Evolutionary conservation across 2,329 filamentous ascomycete genomes (phyloP), one percentile per base, ranked within the genome.

Genomic region (Nothopassalora personata): DNA sequence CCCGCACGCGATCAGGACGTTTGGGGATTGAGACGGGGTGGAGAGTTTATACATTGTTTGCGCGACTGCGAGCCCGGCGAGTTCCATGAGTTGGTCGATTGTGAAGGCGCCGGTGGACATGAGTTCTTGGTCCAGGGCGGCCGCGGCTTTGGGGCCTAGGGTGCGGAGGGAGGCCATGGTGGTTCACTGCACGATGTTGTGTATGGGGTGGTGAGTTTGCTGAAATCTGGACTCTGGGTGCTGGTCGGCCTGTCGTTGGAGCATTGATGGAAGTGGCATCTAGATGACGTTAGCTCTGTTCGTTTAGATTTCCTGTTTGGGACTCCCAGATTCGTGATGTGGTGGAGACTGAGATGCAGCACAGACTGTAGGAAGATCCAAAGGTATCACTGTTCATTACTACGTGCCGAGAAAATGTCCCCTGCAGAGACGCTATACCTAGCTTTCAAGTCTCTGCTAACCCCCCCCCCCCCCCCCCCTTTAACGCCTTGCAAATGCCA

Each of bases 51-150:
- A 96, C 6, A 97, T 90, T 53, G 89, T 91, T 80, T 97, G 91
- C 11, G 93, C 93, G 28, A 97, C 91, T 0, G 91, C 92, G 0
- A 99, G 81, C 0, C 94, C 94, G 47, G 94, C 94, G 7, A 99
- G 79, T 73, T 97, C 94, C 94, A 99, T 97, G 52, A 99, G 80
- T 75, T 99, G 94, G 72, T 97, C 94, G 57, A 99, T 83, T 10
- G 91, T 96, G 76, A 96, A 99, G 8, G 89, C 91, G 43, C 85
- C 84, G 0, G 86, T 85, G 71, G 85, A 89, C 92, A 99, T 97
- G 62, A 99, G 86, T 72, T 99, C 93, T 74, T 90, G 87, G 73
- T 99, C 94, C 18, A 99, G 83, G 51, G 90, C 89, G 0, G 90
- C 88, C 0, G 94, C 94, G 64, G 91, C 90, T 76, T 94, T 91